Evolutionary conservation across 306 rosid genomes (phyloP), one percentile per base, ranked within the genome.

Genomic region (Vicia villosa): DNA sequence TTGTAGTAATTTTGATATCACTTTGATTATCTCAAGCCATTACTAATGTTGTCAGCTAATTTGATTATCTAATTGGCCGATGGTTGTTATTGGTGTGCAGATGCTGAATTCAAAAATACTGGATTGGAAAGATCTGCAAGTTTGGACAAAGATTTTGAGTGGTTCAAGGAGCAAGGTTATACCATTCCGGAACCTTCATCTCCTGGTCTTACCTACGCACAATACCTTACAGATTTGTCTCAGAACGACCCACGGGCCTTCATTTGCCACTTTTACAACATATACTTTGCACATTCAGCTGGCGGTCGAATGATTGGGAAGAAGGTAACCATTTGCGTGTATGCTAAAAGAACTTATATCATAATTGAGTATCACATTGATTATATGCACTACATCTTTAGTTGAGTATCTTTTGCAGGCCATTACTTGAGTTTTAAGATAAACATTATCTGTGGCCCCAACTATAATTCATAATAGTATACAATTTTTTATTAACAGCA

Each of bases 291-390:
- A 46, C 99, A 95, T 75, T 34, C 92, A 12, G 99, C 99, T 38
- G 99, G 99, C 11, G 99, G 99, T 63, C 88, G 99, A 72, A 91
- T 91, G 96, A 91, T 95, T 26, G 99, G 99, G 62, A 77, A 46
- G 41, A 77, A 77, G 81, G 81, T 77, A 70, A 79, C 10, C 20
- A 59, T 24, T 71, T 30, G 12, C 36, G 2, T 77, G 43, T 69
- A 28, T 15, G 13, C 54, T 37, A 43, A 64, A 64, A 66, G 17
- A 30, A 13, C 10, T 28, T 64, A 54, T 37, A 30, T 54, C 40
- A 63, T 47, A 65, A 16, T 51, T n/a, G 58, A 55, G 40, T 38
- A 38, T 42, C 22, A 40, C 30, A 21, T 21, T 52, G 59, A 5
- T 52, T 21, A 52, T 52, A 11, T 5, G 3, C 0, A 52, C 7